Base-by-base conservation (phyloP, 2,329 filamentous ascomycete species). In the Aspergillus costaricaensis region DNA sequence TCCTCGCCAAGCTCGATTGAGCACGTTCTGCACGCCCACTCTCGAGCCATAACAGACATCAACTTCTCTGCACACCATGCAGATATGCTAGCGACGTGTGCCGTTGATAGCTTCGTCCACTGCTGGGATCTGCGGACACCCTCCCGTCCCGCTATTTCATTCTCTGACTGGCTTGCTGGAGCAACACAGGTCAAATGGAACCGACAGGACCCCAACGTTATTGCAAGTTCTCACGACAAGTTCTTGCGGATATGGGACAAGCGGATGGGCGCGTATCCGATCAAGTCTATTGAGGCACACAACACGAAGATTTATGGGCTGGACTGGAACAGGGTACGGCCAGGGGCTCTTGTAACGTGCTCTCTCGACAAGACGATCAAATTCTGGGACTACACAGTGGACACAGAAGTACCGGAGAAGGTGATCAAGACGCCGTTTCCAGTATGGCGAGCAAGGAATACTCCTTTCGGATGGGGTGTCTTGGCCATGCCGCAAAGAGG, bases 131-230 rank as follows among this genome's bases (percentile, higher is more conserved):
- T 97, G 49, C 86, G 93, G 38, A 84, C 85, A 54, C 88, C 92
- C 0, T 83, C 84, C 44, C 86, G 89, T 65, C 91, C 92, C 7
- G 90, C 86, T 9, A 82, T 93, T 58, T 91, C 88, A 0, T 96
- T 95, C 71, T 94, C 90, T 62, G 92, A 97, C 77, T 97, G 92
- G 91, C 91, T 92, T 72, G 92, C 92, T 30, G 93, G 93, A 44
- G 93, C 92, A 10, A 96, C 93, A 1, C 94, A 97, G 74, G 93
- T 97, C 65, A 97, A 97, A 77, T 97, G 91, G 83, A 96, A 93
- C 72, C 86, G 93, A 25, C 91, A 94, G 72, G 88, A 96, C 69
- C 83, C 89, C n/a, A 87, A 95, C 71, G 87, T 96, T 27, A 81
- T 97, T 51, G 94, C 94, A 19, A 96, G 93, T 30, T 92, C 93